Base-by-base conservation (phyloP, 2,329 filamentous ascomycete species). In the Dothidotthia symphoricarpi region DNA sequence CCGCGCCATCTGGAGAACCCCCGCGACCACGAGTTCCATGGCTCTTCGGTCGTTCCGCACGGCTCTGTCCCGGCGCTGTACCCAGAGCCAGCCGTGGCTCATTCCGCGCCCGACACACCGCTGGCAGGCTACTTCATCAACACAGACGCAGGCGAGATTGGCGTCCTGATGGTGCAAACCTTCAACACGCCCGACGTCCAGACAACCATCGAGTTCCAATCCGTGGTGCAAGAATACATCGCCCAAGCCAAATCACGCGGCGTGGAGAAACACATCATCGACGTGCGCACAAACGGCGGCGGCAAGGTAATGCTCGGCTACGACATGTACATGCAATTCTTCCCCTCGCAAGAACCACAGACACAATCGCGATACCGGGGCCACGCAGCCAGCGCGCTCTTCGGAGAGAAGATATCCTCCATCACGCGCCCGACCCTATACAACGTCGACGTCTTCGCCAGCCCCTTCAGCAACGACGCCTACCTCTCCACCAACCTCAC, bases 201-300 rank as follows among this genome's bases (percentile, higher is more conserved):
- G 8, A 29, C 36, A 2, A 51, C 47, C 2, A 42, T 46, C 17
- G 56, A 66, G 11, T 75, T 71, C 40, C 67, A 69, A 36, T 30
- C 50, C 28, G 55, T 66, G 0, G 52, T 73, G 3, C 50, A 70
- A 17, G 25, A 59, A 1, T 75, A 81, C 51, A 67, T 82, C 11
- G 59, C 67, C 0, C 59, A 69, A 16, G 70, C 73, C n/a, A 69
- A 74, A 32, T 49, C 59, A 0, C 68, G 69, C 4, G 69, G 72
- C 1, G 78, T 80, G 49, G 74, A 67, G 16, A 81, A 77, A 52
- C 67, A 85, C 6, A 70, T 86, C 31, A 76, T 86, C 45, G 83
- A 86, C 49, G 52, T 86, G 5, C 74, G 76, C 4, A 70, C 67
- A 8, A 87, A 86, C 49, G 69, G 69, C 1, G 83, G 83, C 15